phyloP scores from a whole-genome alignment of 2,329 filamentous ascomycete genomes.

The Diaporthe sp. region DNA sequence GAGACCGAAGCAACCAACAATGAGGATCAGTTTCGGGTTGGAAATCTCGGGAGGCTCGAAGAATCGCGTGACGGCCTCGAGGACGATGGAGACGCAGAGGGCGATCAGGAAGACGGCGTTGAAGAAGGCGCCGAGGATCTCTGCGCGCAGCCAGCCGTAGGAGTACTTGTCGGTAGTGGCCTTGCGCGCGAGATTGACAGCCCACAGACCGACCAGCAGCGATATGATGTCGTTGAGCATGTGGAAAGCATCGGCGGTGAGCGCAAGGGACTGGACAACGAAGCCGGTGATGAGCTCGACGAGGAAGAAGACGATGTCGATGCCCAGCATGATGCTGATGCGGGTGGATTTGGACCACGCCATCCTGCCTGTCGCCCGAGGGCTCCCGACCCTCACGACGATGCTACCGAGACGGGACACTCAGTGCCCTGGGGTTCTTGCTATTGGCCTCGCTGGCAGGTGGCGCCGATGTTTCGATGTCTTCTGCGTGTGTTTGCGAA shows the following conservation, averaged over 20 bases:
- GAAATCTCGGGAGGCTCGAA: constrained; percentile 90
- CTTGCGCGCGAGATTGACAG: constrained; percentile 88
- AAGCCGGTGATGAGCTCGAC: constrained; percentile 90
- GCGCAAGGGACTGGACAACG: constrained; percentile 88
- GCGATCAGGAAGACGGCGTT: constrained; percentile 98
- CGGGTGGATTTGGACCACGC: constrained; percentile 91
- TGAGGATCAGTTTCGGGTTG: constrained; percentile 87
- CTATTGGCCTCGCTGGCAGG: background rate
- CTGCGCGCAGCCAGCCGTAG: constrained; percentile 97
- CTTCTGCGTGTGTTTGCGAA: background rate
- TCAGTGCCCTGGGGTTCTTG: background rate
- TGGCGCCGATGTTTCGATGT: background rate
- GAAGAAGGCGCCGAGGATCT: constrained; percentile 95
- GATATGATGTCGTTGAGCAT: constrained; percentile 99
- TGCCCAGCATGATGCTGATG: constrained; percentile 92
- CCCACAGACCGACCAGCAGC: constrained; percentile 92
- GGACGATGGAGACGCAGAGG: constrained; percentile 93
- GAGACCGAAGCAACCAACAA: constrained; percentile 89
- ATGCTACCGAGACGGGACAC: background rate
- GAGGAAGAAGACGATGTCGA: constrained; percentile 91
- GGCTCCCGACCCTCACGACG: constrained; percentile 31
- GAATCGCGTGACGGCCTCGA: constrained; percentile 93
- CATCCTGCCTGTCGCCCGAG: constrained; percentile 63
- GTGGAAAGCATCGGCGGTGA: constrained; percentile 97
- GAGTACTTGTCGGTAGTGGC: constrained; percentile 92